phyloP scores from a whole-genome alignment of 139 green algal species.

The Auxenochlorella protothecoides region DNA sequence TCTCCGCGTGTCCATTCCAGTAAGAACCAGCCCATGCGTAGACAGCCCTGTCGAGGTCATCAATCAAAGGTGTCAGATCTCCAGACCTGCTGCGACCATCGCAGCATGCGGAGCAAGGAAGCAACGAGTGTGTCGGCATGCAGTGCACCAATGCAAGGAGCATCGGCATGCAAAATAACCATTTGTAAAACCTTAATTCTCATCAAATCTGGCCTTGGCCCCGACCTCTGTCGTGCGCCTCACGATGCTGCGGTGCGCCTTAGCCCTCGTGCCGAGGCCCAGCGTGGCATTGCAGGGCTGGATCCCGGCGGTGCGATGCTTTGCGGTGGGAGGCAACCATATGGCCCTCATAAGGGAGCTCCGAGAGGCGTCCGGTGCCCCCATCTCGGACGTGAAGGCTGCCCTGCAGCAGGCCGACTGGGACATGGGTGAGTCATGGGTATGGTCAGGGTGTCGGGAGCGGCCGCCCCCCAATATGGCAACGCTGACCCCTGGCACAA shows the following conservation, averaged over 20 bases:
- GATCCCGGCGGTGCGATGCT: not conserved
- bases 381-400: slow-evolving; percentile 74
- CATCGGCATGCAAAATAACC: too few species aligned
- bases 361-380: slow-evolving; percentile 56
- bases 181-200: not conserved
- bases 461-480: too few species aligned
- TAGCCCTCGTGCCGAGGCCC: not conserved
- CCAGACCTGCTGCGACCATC: too few species aligned
- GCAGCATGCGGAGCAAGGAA: too few species aligned
- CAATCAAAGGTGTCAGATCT: too few species aligned
- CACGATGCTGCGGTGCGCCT: not conserved
- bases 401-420: slow-evolving; percentile 46
- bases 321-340: slow-evolving; percentile 17
- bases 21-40: too few species aligned
- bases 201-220: not conserved
- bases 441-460: too few species aligned
- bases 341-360: slow-evolving; percentile 67
- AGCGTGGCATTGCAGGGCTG: not conserved
- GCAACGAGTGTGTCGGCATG: too few species aligned
- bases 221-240: not conserved
- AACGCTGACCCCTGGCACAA: not conserved
- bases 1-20: not conserved
- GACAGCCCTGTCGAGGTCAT: too few species aligned
- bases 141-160: too few species aligned
- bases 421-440: slow-evolving; percentile 35